Base-by-base conservation (phyloP, 352 stramenopile species). In the Globisporangium mamillatum region DNA sequence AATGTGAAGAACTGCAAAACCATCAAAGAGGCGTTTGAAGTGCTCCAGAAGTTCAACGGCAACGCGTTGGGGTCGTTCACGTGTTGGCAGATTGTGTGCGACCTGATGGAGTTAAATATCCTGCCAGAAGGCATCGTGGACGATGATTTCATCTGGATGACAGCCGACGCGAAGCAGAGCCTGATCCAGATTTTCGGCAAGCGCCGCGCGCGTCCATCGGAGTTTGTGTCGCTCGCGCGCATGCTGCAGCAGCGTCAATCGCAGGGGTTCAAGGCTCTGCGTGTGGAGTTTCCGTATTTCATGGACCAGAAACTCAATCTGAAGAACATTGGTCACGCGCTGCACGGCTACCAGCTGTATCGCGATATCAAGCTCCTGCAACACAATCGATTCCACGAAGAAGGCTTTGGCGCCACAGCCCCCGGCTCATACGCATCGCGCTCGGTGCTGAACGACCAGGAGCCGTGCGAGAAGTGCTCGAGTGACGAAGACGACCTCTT, bases 111-210 rank as follows among this genome's bases (percentile, higher is more conserved):
- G 63, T 77, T 94, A 32, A 86, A 91, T 58, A 77, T 93, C 68
- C 71, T 94, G 64, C 46, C 70, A 4, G 73, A 89, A 46, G 73
- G 81, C 14, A 81, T 92, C 20, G 66, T 77, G 27, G 72, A 73
- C 41, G 81, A 90, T 34, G 81, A 93, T n/a, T 94, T 89, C 50
- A 84, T 94, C 59, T 94, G 85, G 84, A 78, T 94, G 16, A 92
- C 74, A n/a, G 54, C 84, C 18, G 83, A 94, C 22, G 86, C 86
- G 53, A 89, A 88, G 63, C 86, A 84, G 73, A 94, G 84, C 41
- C 66, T 94, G 9, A 73, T 92, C n/a, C 86, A 93, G 68, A 91
- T 94, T 59, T 94, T 93, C 66, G 86, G 86, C 58, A 91, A 91
- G 69, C 85, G 79, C 48, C 86, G 86, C 46, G 86, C 86, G 10